A percentile compares a stretch with the other conserved stretches of the same genome.
Conservation (phyloP, 2,329 filamentous ascomycete genomes). For the Trichophaea hybrida region DNA sequence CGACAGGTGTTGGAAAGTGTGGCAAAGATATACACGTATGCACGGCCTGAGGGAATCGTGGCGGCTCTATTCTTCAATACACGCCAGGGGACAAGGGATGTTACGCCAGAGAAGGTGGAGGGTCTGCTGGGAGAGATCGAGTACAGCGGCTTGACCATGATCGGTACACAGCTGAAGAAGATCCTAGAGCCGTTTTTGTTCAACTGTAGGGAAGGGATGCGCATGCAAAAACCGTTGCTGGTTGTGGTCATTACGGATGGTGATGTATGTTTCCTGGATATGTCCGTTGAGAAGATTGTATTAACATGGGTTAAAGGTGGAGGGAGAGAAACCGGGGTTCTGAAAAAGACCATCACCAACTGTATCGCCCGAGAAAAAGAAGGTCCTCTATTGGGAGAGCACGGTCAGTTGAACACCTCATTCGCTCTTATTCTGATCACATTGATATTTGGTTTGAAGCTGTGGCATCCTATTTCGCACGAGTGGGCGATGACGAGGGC, state of each 20-base stretch:
- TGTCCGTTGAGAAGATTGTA: neutral
- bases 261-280: neutral
- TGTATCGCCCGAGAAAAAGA: neutral
- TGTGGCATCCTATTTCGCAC: neutral
- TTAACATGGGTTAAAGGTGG: neutral
- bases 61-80: slow-evolving; percentile 6
- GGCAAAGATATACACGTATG: slow-evolving; percentile 1
- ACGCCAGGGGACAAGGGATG: neutral
- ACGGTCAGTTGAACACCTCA: neutral
- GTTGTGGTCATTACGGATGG: slow-evolving; percentile 7
- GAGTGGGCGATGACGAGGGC: neutral
- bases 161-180: slow-evolving; percentile 10
- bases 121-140: neutral
- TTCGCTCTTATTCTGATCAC: too few species aligned
- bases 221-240: slow-evolving; percentile 7
- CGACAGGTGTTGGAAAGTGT: neutral
- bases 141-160: slow-evolving; percentile 7
- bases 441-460: neutral
- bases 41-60: neutral
- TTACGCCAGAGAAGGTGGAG: neutral
- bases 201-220: neutral
- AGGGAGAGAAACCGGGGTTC: neutral
- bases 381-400: neutral
- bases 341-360: neutral
- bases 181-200: slow-evolving; percentile 2